Conservation (phyloP, 1,284 basidiomycete species). For the Stygiomarasmius scandens region DNA sequence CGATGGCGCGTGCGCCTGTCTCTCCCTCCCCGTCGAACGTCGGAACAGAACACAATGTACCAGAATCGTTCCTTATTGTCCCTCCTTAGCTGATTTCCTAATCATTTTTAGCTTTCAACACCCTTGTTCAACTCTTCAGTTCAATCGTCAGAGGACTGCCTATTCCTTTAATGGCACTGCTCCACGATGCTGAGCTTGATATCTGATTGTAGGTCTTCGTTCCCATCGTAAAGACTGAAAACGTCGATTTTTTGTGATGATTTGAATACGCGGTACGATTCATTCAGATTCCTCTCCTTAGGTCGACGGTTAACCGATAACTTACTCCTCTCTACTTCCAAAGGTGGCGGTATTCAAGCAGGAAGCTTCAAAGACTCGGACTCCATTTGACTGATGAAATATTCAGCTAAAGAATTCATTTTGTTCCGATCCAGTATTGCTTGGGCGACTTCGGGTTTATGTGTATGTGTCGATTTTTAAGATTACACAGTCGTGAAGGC, state of each 20-base stretch:
- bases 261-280: conserved; percentile 38
- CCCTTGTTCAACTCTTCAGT: neutral
- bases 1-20: conserved; percentile 42
- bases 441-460: conserved; percentile 45
- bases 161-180: conserved; percentile 38
- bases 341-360: conserved; percentile 42
- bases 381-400: conserved; percentile 30
- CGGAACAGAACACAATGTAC: too few relatives aligned
- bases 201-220: conserved; percentile 31
- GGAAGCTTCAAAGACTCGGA: conserved; percentile 32
- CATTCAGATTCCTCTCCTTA: too few relatives aligned
- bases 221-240: conserved; percentile 25
- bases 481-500: too few relatives aligned
- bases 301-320: too few relatives aligned
- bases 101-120: neutral
- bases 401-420: conserved; percentile 34
- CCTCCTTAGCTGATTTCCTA: neutral
- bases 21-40: conserved; percentile 37
- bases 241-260: conserved; percentile 35
- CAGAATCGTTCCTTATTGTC: too few relatives aligned
- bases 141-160: conserved; percentile 38
- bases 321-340: neutral
- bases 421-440: conserved; percentile 43
- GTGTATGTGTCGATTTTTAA: conserved; percentile 21
- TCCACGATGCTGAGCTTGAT: neutral